Base-by-base conservation (phyloP, 768 basidiomycete genomes). In the Mycena galopus region DNA sequence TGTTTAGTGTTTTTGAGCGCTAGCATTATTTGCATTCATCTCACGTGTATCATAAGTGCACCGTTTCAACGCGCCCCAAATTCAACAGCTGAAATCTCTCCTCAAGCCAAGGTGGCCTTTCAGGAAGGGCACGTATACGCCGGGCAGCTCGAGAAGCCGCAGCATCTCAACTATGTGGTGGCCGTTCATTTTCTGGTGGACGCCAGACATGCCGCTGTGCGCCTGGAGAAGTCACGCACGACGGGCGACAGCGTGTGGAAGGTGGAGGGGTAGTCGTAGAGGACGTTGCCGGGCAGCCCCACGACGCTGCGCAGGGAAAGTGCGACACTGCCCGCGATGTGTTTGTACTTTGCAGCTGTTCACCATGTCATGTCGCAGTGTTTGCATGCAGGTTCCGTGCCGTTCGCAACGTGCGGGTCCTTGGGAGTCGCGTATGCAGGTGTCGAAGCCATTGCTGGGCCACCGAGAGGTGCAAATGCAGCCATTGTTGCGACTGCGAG, bases 231-330 rank as follows among this genome's bases (percentile, higher is more conserved):
- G 0, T 1, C 60, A 2, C 53, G 25, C 3, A 16, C 6, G 14
- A 53, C 25, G 19, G 17, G 53, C 30, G 60, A n/a, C 3, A n/a
- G 44, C 8, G 19, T 29, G 17, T 12, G 32, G 1, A 19, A 35
- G 1, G 42, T 3, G 6, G 69, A 67, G 12, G 55, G 51, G n/a
- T 68, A 65, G 61, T 64, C 61, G 60, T 59, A 67, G 17, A 74
- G 32, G 5, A 21, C 62, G 2, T 71, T 66, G 25, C 21, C 23
- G 8, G 65, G 37, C 3, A 68, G n/a, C 21, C 57, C 61, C 11
- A 66, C 62, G 16, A 64, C 65, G 30, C 33, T 30, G 42, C 50
- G 73, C 27, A 74, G 17, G 6, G 73, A 71, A 29, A 74, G 17
- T 2, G 73, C 69, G 9, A 64, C 61, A 23, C 17, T 19, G 25